phyloP scores from a whole-genome alignment of 257 asterid genomes.

The Nicotiana attenuata region DNA sequence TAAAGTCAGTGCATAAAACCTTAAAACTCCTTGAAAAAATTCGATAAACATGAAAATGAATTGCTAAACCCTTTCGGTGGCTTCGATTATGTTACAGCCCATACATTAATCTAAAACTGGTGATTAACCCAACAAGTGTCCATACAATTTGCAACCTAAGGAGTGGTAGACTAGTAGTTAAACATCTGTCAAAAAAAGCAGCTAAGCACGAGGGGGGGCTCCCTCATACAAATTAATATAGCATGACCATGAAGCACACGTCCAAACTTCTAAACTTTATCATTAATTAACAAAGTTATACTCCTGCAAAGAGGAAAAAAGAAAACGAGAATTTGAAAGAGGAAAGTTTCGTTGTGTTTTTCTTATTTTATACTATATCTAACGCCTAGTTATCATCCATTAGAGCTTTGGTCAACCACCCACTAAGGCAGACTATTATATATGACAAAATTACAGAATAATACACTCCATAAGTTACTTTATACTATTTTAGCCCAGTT shows the following conservation, averaged over 20 bases:
- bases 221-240: neutral
- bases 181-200: neutral
- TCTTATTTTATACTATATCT: neutral
- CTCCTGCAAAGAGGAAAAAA: no score
- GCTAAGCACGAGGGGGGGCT: neutral
- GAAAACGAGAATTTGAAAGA: no score
- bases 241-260: no score
- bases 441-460: no score
- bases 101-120: neutral
- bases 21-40: neutral
- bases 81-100: neutral
- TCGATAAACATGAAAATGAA: neutral
- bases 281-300: no score
- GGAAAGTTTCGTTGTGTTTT: neutral
- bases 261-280: no score
- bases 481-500: no score
- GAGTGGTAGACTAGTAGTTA: neutral
- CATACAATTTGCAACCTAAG: neutral
- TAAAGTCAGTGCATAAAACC: neutral
- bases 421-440: neutral
- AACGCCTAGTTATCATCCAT: neutral
- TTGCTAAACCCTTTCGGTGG: neutral
- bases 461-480: no score
- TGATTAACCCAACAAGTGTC: neutral
- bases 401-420: neutral